Conservation (phyloP, 2,329 filamentous ascomycete species). For the Tolypocladium sp. region DNA sequence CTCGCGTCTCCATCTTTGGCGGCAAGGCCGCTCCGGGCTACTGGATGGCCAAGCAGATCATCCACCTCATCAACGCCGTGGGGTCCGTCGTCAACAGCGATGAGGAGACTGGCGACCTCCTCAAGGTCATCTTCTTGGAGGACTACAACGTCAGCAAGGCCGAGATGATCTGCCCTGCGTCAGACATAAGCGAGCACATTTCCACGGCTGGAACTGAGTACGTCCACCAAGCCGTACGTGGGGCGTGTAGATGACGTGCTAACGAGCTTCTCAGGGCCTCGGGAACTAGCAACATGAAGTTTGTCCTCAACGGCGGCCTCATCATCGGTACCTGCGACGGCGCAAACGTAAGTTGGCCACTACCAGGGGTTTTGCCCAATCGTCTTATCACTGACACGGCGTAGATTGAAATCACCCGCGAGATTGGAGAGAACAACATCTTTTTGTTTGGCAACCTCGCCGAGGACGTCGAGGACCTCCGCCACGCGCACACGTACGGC, state of each 20-base stretch:
- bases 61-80: constrained; percentile 91
- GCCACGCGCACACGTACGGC: constrained; percentile 81
- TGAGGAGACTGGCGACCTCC: constrained; percentile 78
- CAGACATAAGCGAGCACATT: constrained; percentile 96
- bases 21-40: constrained; percentile 97
- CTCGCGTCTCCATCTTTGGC: constrained; percentile 91
- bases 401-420: constrained; percentile 89
- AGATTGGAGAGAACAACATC: constrained; percentile 94
- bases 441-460: constrained; percentile 96
- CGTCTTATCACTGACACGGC: neutral
- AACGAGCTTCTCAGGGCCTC: constrained; percentile 37
- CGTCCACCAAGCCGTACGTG: constrained; percentile 15
- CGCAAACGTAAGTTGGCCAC: constrained; percentile 64
- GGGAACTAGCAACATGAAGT: constrained; percentile 99
- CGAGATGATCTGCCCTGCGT: constrained; percentile 90
- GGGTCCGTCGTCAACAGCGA: constrained; percentile 88
- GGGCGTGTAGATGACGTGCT: neutral
- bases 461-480: constrained; percentile 93
- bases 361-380: neutral
- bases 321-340: constrained; percentile 98
- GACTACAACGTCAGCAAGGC: constrained; percentile 99
- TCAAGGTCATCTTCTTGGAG: constrained; percentile 95
- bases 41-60: constrained; percentile 99
- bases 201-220: constrained; percentile 92
- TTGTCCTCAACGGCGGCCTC: constrained; percentile 91